Evolutionary conservation across 805 yeast species (phyloP).

Genomic region (Zygosaccharomyces kombuchaensis): DNA sequence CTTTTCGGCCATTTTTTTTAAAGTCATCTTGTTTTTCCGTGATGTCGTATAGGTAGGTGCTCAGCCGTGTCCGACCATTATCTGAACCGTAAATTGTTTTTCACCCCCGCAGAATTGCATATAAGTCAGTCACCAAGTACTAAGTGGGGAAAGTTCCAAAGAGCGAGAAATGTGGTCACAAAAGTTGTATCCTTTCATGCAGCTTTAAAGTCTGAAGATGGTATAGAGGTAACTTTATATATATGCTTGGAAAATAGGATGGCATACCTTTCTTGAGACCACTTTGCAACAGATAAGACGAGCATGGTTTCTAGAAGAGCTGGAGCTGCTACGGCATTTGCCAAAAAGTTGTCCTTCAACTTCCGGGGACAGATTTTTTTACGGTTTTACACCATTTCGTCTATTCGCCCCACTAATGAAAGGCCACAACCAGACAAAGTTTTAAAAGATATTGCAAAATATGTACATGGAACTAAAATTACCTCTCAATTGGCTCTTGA

Average conservation of each 20-base stretch:
- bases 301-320: background rate
- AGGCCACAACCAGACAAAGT: constrained; percentile 51
- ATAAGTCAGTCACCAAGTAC: background rate
- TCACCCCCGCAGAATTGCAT: background rate
- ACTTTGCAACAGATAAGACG: background rate
- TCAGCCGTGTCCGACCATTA: background rate
- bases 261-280: background rate
- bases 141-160: background rate
- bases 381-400: background rate
- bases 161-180: background rate
- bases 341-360: background rate
- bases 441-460: constrained; percentile 45
- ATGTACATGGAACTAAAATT: constrained; percentile 44
- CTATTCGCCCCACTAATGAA: constrained; percentile 32
- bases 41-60: background rate
- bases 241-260: background rate
- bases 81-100: background rate
- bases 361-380: background rate
- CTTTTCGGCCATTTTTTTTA: background rate
- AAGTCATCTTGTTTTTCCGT: background rate
- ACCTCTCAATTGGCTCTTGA: constrained; percentile 46
- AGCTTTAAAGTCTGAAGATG: background rate
- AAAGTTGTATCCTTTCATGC: background rate
- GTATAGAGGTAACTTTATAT: background rate
- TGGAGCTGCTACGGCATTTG: background rate